phyloP scores from a whole-genome alignment of 371 early-diverging fungal genomes.

The Mortierella sp. region DNA sequence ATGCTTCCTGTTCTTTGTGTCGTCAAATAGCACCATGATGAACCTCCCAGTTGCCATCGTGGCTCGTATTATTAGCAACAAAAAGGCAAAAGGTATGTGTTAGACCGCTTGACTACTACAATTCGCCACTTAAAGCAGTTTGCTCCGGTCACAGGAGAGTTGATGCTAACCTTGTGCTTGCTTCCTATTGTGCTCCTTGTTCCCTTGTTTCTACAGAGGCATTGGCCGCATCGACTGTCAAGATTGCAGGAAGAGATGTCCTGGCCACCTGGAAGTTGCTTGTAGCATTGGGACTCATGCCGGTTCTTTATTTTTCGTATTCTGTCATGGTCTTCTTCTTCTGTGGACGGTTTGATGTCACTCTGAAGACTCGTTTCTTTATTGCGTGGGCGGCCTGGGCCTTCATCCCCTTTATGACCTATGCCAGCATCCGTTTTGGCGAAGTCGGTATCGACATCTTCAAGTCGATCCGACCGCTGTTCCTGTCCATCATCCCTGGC shows the following conservation, averaged over 20 bases:
- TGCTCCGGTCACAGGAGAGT: no score
- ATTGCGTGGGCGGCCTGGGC: constrained; percentile 54
- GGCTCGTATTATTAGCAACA: constrained; percentile 75
- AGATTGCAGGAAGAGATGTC: constrained; percentile 94
- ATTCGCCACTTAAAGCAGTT: no score
- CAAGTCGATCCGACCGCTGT: constrained; percentile 87
- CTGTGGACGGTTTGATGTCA: constrained; percentile 55
- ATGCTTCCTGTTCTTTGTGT: no score
- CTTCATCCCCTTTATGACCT: constrained; percentile 75
- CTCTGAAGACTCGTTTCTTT: constrained; percentile 29
- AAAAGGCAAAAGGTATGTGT: constrained; percentile 76
- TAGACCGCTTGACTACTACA: background rate
- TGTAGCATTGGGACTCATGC: constrained; percentile 84
- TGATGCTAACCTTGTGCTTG: no score
- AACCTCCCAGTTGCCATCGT: constrained; percentile 84
- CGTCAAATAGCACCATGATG: constrained; percentile 76
- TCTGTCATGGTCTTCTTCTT: constrained; percentile 65
- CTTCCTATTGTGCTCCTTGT: no score
- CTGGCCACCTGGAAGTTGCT: constrained; percentile 97
- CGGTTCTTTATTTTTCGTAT: constrained; percentile 81
- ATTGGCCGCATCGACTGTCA: constrained; percentile 88
- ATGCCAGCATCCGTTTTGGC: constrained; percentile 85
- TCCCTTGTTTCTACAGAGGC: constrained; percentile 72
- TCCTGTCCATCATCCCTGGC: constrained; percentile 74
- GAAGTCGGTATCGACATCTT: constrained; percentile 90